Base-by-base conservation (phyloP, 257 asterid species). In the Thymus mandschuricus region DNA sequence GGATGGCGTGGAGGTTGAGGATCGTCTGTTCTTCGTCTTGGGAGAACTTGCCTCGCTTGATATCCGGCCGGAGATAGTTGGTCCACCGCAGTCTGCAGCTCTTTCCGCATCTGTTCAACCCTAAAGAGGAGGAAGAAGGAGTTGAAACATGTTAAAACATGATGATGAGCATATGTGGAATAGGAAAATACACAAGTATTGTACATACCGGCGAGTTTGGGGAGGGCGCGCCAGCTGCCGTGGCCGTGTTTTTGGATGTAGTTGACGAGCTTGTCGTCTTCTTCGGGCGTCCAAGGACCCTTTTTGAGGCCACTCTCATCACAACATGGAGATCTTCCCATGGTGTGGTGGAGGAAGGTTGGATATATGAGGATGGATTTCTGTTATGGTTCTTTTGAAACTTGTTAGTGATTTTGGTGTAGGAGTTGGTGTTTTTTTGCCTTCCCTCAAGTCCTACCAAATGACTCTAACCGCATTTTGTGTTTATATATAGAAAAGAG, bases 211-310 rank as follows among this genome's bases (percentile, higher is more conserved):
- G 96, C 88, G n/a, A 81, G 91, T 79, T 90, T 87, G n/a, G 96
- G 96, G 63, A 90, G 95, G 68, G 96, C 96, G 74, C 96, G 77
- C 96, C 96, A 90, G 84, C 95, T 90, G 54, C 91, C 92, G 76
- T 90, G 96, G 73, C 96, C 96, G 33, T 90, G 87, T 76, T 86
- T 84, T 7, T 87, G 84, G 79, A 89, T 86, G 48, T 80, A 78
- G 2, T 80, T 78, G 75, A 86, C 69, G 82, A 89, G 96, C 50
- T 82, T 87, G 60, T 89, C 88, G 66, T 89, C 96, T 86, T 89
- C 96, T 75, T 87, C 96, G 21, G 96, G 77, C 78, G 94, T 89
- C 96, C 96, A 89, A 0, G 96, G 96, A 52, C 96, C 96, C 79
- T 90, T 90, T 82, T 90, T 90, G 59, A 90, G 81, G 44, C 89